Conservation (phyloP, 1,284 basidiomycete species). For the Mycena sp. region DNA sequence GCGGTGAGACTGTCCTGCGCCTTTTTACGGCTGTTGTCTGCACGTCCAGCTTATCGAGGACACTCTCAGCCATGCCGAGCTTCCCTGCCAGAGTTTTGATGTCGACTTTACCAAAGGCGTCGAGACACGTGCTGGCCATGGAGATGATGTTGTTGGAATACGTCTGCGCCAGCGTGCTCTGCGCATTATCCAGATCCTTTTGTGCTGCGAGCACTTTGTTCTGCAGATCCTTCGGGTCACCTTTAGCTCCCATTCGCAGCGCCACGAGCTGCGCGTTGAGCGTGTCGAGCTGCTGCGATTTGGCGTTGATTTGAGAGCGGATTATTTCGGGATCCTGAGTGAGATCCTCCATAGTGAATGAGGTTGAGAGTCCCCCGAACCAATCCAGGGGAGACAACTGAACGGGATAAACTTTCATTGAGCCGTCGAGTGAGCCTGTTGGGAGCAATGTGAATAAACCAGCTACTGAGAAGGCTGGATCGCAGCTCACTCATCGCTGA, state of each 20-base stretch:
- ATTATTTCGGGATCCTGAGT: slow-evolving; percentile 24
- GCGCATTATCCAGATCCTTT: slow-evolving; percentile 9
- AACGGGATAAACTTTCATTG: slow-evolving; percentile 32
- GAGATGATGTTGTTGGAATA: slow-evolving; percentile 27
- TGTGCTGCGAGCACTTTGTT: slow-evolving; percentile 16
- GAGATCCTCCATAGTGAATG: slow-evolving; percentile 30
- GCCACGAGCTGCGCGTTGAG: slow-evolving; percentile 23
- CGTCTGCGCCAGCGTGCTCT: slow-evolving; percentile 4
- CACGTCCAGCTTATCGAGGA: not conserved
- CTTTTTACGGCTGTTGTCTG: not conserved
- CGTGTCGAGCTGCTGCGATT: slow-evolving; percentile 26
- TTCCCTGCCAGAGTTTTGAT: not conserved
- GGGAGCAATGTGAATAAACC: too few species aligned
- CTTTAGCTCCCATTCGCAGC: slow-evolving; percentile 8
- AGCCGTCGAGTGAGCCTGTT: slow-evolving; percentile 30
- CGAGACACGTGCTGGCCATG: slow-evolving; percentile 23
- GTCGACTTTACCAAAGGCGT: not conserved
- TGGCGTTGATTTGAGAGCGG: slow-evolving; percentile 24
- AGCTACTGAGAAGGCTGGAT: too few species aligned
- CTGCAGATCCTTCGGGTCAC: slow-evolving; percentile 14
- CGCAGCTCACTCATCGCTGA: too few species aligned
- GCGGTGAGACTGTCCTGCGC: slow-evolving; percentile 18
- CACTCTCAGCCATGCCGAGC: not conserved
- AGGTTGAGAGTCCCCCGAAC: slow-evolving; percentile 30
- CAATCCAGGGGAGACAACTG: slow-evolving; percentile 34